Evolutionary conservation across 768 basidiomycete species (phyloP).

Genomic region (Lentinus tigrinus): DNA sequence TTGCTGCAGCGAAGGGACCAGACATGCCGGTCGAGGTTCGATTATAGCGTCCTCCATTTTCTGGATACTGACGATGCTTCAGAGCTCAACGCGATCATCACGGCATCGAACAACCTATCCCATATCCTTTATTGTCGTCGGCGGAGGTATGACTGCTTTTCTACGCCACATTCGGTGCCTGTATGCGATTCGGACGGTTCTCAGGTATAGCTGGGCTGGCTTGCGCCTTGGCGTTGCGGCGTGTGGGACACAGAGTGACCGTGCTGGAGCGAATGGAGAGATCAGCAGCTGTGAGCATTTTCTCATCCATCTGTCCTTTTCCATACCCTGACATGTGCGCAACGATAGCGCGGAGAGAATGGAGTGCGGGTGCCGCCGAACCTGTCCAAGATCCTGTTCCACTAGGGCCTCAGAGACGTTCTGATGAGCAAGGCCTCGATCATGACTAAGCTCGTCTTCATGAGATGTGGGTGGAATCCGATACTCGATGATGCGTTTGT

Average conservation of each 20-base stretch:
- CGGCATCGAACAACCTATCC: too few species aligned
- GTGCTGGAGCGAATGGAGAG: constrained; percentile 30
- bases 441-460: constrained; percentile 15
- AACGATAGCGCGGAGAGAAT: constrained; percentile 15
- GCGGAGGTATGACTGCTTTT: too few species aligned
- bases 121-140: too few species aligned
- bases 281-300: constrained; percentile 3
- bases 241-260: constrained; percentile 31
- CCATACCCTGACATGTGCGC: background rate
- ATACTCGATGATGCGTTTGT: background rate
- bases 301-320: background rate
- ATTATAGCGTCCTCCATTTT: too few species aligned
- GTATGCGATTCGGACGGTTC: too few species aligned
- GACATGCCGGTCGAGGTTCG: too few species aligned
- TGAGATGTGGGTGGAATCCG: constrained; percentile 22
- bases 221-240: constrained; percentile 27
- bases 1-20: too few species aligned
- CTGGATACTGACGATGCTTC: too few species aligned
- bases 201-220: constrained; percentile 34
- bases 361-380: constrained; percentile 37
- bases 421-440: constrained; percentile 22
- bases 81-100: too few species aligned
- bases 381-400: constrained; percentile 35
- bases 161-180: too few species aligned
- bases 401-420: constrained; percentile 34